Evolutionary conservation across 192 early-diverging fungal genomes (phyloP).

Genomic region (Lunasporangiospora selenospora): DNA sequence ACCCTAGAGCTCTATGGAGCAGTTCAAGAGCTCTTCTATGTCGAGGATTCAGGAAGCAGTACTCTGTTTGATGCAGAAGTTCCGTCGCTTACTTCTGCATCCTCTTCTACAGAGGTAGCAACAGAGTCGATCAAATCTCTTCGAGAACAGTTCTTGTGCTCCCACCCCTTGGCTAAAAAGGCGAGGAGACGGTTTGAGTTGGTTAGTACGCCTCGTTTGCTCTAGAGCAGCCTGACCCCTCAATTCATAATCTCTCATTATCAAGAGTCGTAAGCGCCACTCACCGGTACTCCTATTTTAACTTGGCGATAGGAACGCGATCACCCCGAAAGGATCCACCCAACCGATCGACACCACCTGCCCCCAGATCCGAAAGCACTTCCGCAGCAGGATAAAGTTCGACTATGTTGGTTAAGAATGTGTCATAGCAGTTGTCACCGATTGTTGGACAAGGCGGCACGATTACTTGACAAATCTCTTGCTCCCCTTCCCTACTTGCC

Average conservation of each 20-base stretch:
- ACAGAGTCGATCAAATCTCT: slow-evolving; percentile 6
- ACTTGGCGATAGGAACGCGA: slow-evolving; percentile 17
- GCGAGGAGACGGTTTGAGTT: slow-evolving; percentile 14
- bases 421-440: no score
- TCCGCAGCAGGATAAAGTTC: slow-evolving; percentile 19
- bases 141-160: slow-evolving; percentile 23
- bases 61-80: slow-evolving; percentile 7
- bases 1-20: no score
- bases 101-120: not conserved
- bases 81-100: not conserved
- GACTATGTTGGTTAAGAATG: slow-evolving; percentile 5
- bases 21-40: no score
- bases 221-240: no score
- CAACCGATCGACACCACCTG: slow-evolving; percentile 22
- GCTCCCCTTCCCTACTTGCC: no score
- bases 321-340: slow-evolving; percentile 24
- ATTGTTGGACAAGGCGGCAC: no score
- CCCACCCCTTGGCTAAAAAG: slow-evolving; percentile 9
- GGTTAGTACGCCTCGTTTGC: slow-evolving; percentile 8
- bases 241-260: no score
- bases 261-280: no score
- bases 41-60: slow-evolving; percentile 9
- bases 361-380: slow-evolving; percentile 23
- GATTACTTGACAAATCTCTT: no score
- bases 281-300: no score